Conservation (phyloP, 371 early-diverging fungal genomes). For the Mortierella sp. region DNA sequence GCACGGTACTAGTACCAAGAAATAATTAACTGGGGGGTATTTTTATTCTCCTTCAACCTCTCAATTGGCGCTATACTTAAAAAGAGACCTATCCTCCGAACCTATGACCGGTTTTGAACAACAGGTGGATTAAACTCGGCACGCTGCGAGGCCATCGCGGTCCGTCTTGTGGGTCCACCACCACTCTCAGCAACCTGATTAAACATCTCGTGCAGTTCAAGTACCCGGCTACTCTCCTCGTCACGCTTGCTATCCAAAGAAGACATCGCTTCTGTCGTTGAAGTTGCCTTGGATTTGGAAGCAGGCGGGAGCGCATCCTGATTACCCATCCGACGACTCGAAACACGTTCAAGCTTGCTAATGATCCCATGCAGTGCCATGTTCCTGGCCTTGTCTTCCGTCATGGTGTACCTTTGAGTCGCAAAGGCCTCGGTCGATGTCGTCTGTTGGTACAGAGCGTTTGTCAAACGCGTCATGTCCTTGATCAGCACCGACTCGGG, state of each 20-base stretch:
- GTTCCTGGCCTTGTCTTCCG: constrained; percentile 49
- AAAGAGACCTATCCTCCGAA: background rate
- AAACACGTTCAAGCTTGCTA: constrained; percentile 52
- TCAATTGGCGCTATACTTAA: no score
- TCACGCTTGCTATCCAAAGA: background rate
- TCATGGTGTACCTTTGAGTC: constrained; percentile 43
- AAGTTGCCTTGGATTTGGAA: constrained; percentile 11
- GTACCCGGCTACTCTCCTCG: constrained; percentile 5
- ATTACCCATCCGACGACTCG: constrained; percentile 46
- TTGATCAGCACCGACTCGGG: constrained; percentile 61
- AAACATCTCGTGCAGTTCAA: constrained; percentile 48
- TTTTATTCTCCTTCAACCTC: background rate
- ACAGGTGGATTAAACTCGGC: constrained; percentile 34
- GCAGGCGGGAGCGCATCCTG: constrained; percentile 42
- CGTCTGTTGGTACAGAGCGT: constrained; percentile 66
- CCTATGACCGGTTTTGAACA: background rate
- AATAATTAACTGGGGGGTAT: background rate
- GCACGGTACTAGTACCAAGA: no score
- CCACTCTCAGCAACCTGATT: constrained; percentile 30
- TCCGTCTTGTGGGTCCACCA: constrained; percentile 38
- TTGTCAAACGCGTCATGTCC: constrained; percentile 65
- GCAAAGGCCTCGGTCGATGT: constrained; percentile 39
- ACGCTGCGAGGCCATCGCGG: constrained; percentile 46
- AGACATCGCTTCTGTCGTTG: background rate
- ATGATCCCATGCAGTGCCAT: constrained; percentile 54